Evolutionary conservation across 176 grass and related monocot genomes (phyloP), one percentile per base, ranked within the genome.

Genomic region (Tuctoria greenei): DNA sequence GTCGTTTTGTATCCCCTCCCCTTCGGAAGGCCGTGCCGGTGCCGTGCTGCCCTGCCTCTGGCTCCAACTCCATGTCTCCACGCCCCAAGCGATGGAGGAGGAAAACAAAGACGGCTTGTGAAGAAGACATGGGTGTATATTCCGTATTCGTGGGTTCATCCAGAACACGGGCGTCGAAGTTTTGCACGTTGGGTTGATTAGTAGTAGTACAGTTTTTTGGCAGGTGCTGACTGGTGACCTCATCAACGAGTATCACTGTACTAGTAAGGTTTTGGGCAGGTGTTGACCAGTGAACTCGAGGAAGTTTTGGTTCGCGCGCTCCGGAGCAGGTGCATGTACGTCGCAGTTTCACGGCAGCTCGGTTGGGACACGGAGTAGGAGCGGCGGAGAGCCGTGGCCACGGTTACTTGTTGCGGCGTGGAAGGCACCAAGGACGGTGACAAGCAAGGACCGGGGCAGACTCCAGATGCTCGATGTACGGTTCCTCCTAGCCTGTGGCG

Each of bases 1-100:
- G 74, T 51, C 62, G 75, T 40, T 38, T 60, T 60, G 52, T 42
- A 44, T 46, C 75, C n/a, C 5, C 42, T 43, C 11, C 14, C 47
- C 17, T 51, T 51, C 47, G 14, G 45, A 17, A 47, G 47, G 47
- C 16, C 46, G 46, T 16, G 46, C 1, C 15, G 15, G 46, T 1
- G n/a, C 17, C 16, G 16, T 0, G 17, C 15, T 7, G 31, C 31
- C n/a, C n/a, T n/a, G n/a, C n/a, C n/a, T n/a, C n/a, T n/a, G n/a
- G n/a, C n/a, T n/a, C n/a, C n/a, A n/a, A n/a, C n/a, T n/a, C n/a
- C n/a, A n/a, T n/a, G n/a, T n/a, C n/a, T n/a, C n/a, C n/a, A n/a
- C n/a, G n/a, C n/a, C n/a, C n/a, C 9, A 46, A 46, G 44, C 11
- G 12, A 46, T 46, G 11, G 44, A 4, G 10, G 12, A 46, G 15